Evolutionary conservation across 306 rosid genomes (phyloP).

Genomic region (Quercus berberidifolia): DNA sequence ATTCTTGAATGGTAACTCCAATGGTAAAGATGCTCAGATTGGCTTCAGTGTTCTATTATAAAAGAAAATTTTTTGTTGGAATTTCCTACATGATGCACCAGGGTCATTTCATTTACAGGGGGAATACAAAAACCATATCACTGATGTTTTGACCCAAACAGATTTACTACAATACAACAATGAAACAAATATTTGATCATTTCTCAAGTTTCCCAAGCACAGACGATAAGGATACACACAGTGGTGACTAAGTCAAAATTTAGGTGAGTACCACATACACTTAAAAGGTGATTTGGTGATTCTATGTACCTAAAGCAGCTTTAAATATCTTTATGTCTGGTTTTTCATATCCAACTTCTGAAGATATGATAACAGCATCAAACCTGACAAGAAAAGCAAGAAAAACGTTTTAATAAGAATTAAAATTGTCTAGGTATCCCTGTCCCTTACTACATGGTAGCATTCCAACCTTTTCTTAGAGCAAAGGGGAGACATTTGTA

Average conservation of each 20-base stretch:
- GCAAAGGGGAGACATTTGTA: background rate
- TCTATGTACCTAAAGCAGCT: constrained; percentile 74
- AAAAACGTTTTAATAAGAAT: background rate
- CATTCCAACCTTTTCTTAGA: background rate
- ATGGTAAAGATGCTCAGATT: background rate
- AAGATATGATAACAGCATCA: constrained; percentile 81
- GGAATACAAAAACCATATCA: background rate
- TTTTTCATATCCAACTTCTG: constrained; percentile 91
- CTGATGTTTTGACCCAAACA: background rate
- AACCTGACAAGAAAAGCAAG: constrained; percentile 46
- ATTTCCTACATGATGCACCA: background rate
- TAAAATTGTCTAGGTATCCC: background rate
- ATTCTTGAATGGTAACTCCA: background rate
- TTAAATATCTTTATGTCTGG: constrained; percentile 83
- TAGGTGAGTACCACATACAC: background rate
- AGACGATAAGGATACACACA: background rate
- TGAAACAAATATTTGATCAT: background rate
- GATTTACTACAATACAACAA: background rate
- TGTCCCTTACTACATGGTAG: background rate
- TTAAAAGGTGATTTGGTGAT: background rate
- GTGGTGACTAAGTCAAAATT: background rate
- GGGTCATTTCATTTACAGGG: background rate
- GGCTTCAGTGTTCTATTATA: background rate
- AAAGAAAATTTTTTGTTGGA: background rate
- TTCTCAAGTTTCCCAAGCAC: background rate